Evolutionary conservation across 345 rosid species (phyloP).

Genomic region (Hypericum perforatum): DNA sequence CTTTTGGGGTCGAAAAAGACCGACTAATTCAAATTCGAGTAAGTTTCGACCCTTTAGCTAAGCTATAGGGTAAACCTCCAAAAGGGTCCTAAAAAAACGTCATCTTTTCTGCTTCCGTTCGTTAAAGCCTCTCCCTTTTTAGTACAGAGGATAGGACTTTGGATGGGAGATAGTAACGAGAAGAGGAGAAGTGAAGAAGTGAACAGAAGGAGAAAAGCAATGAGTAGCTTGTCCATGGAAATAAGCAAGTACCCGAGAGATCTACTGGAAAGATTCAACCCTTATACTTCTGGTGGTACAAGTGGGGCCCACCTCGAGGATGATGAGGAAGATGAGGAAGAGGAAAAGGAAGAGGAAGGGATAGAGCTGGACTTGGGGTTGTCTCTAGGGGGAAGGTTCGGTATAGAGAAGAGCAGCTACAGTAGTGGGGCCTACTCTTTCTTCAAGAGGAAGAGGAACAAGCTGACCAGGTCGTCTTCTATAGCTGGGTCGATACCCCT

Average conservation of each 20-base stretch:
- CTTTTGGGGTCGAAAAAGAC: too few species aligned
- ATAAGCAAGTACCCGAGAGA: conserved; percentile 62
- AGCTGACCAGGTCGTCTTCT: conserved; percentile 67
- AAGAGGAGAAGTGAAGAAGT: conserved; percentile 11
- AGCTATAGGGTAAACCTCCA: too few species aligned
- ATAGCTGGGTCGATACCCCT: conserved; percentile 42
- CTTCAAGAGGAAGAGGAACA: conserved; percentile 17
- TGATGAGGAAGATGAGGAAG: conserved; percentile 17
- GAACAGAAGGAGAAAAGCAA: conserved; percentile 34
- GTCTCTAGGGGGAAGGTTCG: conserved; percentile 82
- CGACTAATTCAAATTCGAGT: too few species aligned
- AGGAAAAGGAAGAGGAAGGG: conserved; percentile 27
- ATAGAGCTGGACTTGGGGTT: conserved; percentile 83
- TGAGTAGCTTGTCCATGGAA: conserved; percentile 44
- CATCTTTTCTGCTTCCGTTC: conserved; percentile 1
- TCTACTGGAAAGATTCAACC: conserved; percentile 59
- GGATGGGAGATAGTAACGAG: conserved; percentile 50
- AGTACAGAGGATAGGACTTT: not conserved
- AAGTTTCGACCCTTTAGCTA: too few species aligned
- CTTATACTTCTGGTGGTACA: conserved; percentile 13
- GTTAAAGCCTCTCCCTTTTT: not conserved
- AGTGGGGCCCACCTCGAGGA: conserved; percentile 9
- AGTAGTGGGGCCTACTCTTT: too few species aligned
- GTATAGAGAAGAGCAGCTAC: conserved; percentile 45
- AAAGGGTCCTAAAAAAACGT: not conserved